Base-by-base conservation (phyloP, 257 asterid genomes). In the Galeopsis tetrahit region DNA sequence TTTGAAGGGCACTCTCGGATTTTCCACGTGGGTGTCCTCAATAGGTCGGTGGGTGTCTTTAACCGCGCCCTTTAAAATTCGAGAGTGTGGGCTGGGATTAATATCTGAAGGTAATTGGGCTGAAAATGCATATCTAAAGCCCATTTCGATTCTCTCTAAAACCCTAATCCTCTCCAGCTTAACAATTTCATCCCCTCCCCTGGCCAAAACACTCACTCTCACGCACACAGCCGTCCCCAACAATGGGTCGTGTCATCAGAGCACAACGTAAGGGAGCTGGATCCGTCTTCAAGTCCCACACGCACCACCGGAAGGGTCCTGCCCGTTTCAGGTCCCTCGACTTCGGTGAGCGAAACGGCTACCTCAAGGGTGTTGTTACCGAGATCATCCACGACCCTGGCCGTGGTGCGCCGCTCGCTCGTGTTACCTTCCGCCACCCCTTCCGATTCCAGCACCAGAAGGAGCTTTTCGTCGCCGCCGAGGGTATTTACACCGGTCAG, bases 181-280 rank as follows among this genome's bases (percentile, higher is more conserved):
- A 6, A 10, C 60, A 10, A 3, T 2, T 10, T 2, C n/a, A 8
- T 1, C 3, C 63, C 31, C 60, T 17, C 28, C 57, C 57, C n/a
- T n/a, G n/a, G n/a, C n/a, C 4, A 13, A 4, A 51, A 21, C 28
- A 0, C 46, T 28, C 62, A n/a, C 63, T 4, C 71, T 2, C 21
- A 1, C 72, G 36, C 52, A 52, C 64, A 7, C 14, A 10, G 14
- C 14, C 10, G n/a, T 44, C 51, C 0, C 5, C n/a, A 82, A 21
- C 28, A 21, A 21, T 84, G 88, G 88, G 88, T 43, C 84, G 88
- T 28, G 88, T 84, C 0, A 84, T 84, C 73, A 69, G 86, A 0
- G 77, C 88, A 11, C 88, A 84, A 74, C 86, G 88, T 77, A 84
- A 84, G 75, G 88, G 88, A 69, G 86, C 88, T 0, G 84, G 84